phyloP scores from a whole-genome alignment of 805 yeast genomes.

The Candida arabinofermentans region DNA sequence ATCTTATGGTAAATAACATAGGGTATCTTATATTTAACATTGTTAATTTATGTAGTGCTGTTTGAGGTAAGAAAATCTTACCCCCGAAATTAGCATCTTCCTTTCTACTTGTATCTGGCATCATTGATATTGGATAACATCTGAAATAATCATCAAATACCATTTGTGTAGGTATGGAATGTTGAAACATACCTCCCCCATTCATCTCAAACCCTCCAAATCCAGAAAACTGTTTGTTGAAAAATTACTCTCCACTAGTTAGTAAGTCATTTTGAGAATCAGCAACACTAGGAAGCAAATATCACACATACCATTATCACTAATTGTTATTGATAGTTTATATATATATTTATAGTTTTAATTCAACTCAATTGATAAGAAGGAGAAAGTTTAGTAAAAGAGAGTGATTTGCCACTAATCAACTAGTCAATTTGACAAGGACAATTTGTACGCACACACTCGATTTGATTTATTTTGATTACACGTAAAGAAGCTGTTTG shows the following conservation, averaged over 20 bases:
- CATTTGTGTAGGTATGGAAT: slow-evolving; percentile 19
- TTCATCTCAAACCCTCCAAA: slow-evolving; percentile 20
- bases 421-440: no score
- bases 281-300: no score
- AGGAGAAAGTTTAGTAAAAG: no score
- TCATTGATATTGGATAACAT: slow-evolving; percentile 87
- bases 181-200: slow-evolving; percentile 12
- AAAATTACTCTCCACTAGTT: no score
- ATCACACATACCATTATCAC: neutral
- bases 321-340: no score
- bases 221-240: slow-evolving; percentile 22
- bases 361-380: no score
- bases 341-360: neutral
- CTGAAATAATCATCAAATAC: slow-evolving; percentile 83
- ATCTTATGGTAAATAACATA: slow-evolving; percentile 80
- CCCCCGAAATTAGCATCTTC: slow-evolving; percentile 91
- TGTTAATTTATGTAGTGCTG: slow-evolving; percentile 83
- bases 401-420: no score
- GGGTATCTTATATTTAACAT: slow-evolving; percentile 93
- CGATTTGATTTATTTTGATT: no score
- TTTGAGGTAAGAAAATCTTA: slow-evolving; percentile 90
- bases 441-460: no score
- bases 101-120: slow-evolving; percentile 71
- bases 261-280: no score
- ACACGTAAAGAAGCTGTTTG: no score